Base-by-base conservation (phyloP, 2,329 filamentous ascomycete genomes). In the Fusarium duplospermum region DNA sequence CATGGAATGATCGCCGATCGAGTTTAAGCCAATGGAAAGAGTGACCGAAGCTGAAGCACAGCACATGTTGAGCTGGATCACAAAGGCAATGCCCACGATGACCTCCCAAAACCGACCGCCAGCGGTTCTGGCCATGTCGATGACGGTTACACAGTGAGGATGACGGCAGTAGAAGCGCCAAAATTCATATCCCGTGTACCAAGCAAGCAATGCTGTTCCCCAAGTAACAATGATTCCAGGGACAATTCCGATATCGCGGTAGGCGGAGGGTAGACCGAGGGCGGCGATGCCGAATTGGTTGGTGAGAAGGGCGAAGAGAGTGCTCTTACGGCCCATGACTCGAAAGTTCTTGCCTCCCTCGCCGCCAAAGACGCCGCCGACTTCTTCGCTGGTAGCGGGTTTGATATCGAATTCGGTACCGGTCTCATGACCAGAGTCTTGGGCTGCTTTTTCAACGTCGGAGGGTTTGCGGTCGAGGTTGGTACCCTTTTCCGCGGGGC, bases 191-290 rank as follows among this genome's bases (percentile, higher is more conserved):
- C 91, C 76, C 5, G 77, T 78, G 56, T 78, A 93, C 3, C 91
- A 93, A 80, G 93, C 92, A 5, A 92, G 83, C 9, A 92, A 89
- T 42, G 91, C 82, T 2, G 80, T 85, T 13, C 91, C 91, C 66
- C 92, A 85, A 20, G 91, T 93, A 78, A 92, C 77, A 69, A 93
- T 92, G 64, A 93, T 78, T 22, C 91, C 91, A 0, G 91, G 91
- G 13, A 93, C 89, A n/a, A 93, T 84, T 13, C 91, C 91, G 13
- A 93, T 85, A n/a, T 91, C 82, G 2, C 90, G 89, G 80, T 92
- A 92, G 0, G 90, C 92, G 81, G 89, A 92, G 2, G 91, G 91
- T 76, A 93, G 92, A 3, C 90, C 92, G 88, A 93, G 92, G 81
- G 78, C 77, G 9, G 76, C 77, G n/a, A 78, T 73, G 61, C 71